Evolutionary conservation across 768 basidiomycete species (phyloP).

Genomic region (Chalciporus piperatus): DNA sequence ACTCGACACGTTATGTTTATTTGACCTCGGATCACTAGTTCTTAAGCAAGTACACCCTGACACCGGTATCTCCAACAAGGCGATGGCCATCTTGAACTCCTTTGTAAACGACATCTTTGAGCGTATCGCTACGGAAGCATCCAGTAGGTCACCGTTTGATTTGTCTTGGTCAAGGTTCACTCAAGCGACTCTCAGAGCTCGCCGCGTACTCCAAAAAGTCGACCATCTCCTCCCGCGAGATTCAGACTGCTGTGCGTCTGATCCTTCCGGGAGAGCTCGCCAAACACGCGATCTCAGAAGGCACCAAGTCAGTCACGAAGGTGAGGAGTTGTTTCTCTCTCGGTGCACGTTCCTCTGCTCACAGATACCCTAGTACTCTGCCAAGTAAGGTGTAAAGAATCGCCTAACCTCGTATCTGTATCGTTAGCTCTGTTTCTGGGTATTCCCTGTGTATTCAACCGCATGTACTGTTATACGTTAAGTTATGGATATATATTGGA

Average conservation of each 20-base stretch:
- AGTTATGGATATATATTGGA: conserved; percentile 7
- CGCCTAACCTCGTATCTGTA: conserved; percentile 19
- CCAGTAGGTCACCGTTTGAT: conserved; percentile 52
- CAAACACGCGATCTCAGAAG: conserved; percentile 74
- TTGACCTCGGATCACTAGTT: conserved; percentile 44
- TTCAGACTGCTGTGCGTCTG: conserved; percentile 94
- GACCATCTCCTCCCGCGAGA: conserved; percentile 97
- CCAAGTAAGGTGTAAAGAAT: conserved; percentile 47
- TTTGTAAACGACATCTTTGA: conserved; percentile 97
- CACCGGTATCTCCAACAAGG: conserved; percentile 99
- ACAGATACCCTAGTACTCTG: conserved; percentile 54
- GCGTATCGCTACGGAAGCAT: conserved; percentile 89
- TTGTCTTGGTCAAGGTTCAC: background rate
- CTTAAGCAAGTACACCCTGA: conserved; percentile 98
- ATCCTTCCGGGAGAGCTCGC: conserved; percentile 96
- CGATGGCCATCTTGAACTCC: conserved; percentile 94
- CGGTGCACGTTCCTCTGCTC: background rate
- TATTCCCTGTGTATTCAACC: conserved; percentile 18
- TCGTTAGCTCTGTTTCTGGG: conserved; percentile 25
- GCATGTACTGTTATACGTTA: conserved; percentile 19
- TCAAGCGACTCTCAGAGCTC: conserved; percentile 57
- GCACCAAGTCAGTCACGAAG: conserved; percentile 90
- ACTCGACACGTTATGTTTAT: background rate
- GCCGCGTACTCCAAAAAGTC: conserved; percentile 98
- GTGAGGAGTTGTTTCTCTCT: conserved; percentile 34